Evolutionary conservation across 2,329 filamentous ascomycete genomes (phyloP).

Genomic region (Nothomitra cinnamomea): DNA sequence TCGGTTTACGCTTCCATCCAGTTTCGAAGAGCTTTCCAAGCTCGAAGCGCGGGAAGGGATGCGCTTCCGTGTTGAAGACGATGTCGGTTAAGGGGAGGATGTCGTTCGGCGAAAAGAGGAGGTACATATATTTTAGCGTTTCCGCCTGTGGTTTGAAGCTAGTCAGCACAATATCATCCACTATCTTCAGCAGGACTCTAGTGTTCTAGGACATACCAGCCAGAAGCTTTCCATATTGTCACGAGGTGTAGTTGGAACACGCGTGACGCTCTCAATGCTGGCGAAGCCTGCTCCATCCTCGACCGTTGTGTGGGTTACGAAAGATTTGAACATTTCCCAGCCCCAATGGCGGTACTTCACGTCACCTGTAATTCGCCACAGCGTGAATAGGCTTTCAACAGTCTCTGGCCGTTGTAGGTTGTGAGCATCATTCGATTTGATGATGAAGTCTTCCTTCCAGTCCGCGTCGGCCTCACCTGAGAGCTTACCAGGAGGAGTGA

Average conservation of each 20-base stretch:
- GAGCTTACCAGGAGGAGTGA: slow-evolving; percentile 31
- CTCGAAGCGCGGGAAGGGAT: slow-evolving; percentile 76
- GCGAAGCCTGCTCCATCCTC: slow-evolving; percentile 66
- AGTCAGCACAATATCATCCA: neutral
- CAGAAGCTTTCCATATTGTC: slow-evolving; percentile 99
- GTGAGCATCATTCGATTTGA: slow-evolving; percentile 71
- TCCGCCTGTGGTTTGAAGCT: slow-evolving; percentile 45
- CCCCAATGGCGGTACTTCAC: slow-evolving; percentile 85
- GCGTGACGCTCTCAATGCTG: slow-evolving; percentile 58
- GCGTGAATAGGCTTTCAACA: slow-evolving; percentile 90
- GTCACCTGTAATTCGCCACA: slow-evolving; percentile 96
- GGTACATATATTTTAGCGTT: slow-evolving; percentile 93
- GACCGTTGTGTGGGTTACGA: slow-evolving; percentile 71
- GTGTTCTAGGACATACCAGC: slow-evolving; percentile 45
- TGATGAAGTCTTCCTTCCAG: slow-evolving; percentile 64
- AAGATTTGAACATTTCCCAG: slow-evolving; percentile 95
- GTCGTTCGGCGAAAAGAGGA: slow-evolving; percentile 74
- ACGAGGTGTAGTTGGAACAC: slow-evolving; percentile 46
- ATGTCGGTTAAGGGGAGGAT: slow-evolving; percentile 71
- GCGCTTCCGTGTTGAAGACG: slow-evolving; percentile 92
- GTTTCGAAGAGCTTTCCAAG: slow-evolving; percentile 61
- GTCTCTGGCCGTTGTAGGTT: slow-evolving; percentile 94
- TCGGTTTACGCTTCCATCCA: slow-evolving; percentile 59
- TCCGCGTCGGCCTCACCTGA: slow-evolving; percentile 35
- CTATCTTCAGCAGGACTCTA: neutral